phyloP scores from a whole-genome alignment of 2,329 filamentous ascomycete species.

The Pyrenochaeta sp. region DNA sequence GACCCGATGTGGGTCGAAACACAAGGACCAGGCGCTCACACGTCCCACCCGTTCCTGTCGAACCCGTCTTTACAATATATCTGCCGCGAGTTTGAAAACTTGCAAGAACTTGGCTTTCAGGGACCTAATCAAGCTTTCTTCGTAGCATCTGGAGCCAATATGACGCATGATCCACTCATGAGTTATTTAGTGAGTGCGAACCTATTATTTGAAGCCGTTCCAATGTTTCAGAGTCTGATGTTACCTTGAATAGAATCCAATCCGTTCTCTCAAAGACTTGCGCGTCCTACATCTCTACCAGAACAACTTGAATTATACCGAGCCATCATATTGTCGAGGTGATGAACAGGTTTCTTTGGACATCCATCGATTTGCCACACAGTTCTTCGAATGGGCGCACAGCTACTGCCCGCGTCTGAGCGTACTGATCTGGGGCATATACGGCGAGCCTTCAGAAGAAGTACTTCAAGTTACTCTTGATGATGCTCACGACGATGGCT shows the following conservation, averaged over 20 bases:
- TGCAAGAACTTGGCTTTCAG: constrained; percentile 5
- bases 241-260: not conserved
- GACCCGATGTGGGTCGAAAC: not conserved
- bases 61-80: not conserved
- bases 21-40: not conserved
- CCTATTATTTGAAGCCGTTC: no score
- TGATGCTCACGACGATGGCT: not conserved
- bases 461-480: not conserved
- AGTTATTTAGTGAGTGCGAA: constrained; percentile 3
- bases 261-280: constrained; percentile 7
- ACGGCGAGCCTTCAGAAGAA: not conserved
- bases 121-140: not conserved
- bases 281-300: constrained; percentile 10
- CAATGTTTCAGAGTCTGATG: not conserved
- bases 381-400: constrained; percentile 8
- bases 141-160: not conserved
- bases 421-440: constrained; percentile 5
- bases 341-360: not conserved
- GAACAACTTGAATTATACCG: not conserved
- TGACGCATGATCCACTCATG: not conserved
- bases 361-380: constrained; percentile 1
- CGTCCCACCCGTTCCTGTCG: not conserved
- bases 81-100: not conserved
- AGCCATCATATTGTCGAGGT: not conserved
- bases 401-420: not conserved